phyloP scores from a whole-genome alignment of 495 filamentous ascomycete species.

The Daldinia concentrica region DNA sequence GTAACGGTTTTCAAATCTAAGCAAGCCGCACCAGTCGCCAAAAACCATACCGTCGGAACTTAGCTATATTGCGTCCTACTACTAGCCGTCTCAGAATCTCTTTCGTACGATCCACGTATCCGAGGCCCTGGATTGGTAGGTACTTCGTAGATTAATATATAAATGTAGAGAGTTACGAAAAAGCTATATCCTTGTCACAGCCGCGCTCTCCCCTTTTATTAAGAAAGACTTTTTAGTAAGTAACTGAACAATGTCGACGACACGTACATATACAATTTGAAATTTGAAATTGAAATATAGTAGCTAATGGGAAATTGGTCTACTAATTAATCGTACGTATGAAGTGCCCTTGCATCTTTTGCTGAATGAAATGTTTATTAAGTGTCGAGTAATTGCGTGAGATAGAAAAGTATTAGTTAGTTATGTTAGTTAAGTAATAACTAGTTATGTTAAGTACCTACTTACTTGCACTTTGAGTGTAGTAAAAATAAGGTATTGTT shows the following conservation, averaged over 20 bases:
- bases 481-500: slow-evolving; percentile 41
- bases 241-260: background rate
- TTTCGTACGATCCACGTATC: slow-evolving; percentile 21
- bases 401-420: background rate
- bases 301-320: slow-evolving; percentile 8
- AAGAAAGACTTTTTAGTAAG: slow-evolving; percentile 2
- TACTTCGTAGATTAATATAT: slow-evolving; percentile 8
- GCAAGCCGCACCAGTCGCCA: slow-evolving; percentile 28
- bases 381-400: background rate
- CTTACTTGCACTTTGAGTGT: slow-evolving; percentile 1
- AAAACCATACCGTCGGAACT: slow-evolving; percentile 35
- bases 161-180: slow-evolving; percentile 14
- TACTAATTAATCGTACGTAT: background rate
- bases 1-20: slow-evolving; percentile 27
- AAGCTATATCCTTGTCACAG: slow-evolving; percentile 23
- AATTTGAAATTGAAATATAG: slow-evolving; percentile 29
- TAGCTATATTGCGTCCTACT: slow-evolving; percentile 22
- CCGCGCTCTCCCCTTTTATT: slow-evolving; percentile 30
- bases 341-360: background rate
- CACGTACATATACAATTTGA: slow-evolving; percentile 14
- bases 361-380: background rate
- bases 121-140: slow-evolving; percentile 15
- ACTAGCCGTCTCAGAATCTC: slow-evolving; percentile 27
- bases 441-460: background rate
- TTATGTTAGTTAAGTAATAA: no score